phyloP scores from a whole-genome alignment of 169 alveolate genomes.

The Miamiensis avidus region DNA sequence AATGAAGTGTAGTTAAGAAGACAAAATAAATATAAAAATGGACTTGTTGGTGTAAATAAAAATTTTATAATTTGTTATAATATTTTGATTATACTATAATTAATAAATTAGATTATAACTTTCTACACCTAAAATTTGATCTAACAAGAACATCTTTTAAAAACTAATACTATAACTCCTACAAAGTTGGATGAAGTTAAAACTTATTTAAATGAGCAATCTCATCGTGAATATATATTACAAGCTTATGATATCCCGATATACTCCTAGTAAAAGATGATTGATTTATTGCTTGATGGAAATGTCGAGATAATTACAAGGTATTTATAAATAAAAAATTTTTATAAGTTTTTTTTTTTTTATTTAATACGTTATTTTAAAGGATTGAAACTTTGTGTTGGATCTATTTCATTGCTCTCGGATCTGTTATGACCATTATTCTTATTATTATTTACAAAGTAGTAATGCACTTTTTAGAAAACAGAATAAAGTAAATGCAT shows the following conservation, averaged over 20 bases:
- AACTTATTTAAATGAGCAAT: too few relatives aligned
- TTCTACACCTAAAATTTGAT: neutral
- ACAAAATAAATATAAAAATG: neutral
- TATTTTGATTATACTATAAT: neutral
- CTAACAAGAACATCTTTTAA: neutral
- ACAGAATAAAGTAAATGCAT: neutral
- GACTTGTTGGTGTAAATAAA: neutral
- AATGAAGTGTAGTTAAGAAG: neutral
- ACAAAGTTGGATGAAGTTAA: neutral
- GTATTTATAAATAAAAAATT: neutral
- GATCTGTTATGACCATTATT: neutral
- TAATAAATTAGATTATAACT: neutral
- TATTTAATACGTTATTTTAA: too few relatives aligned
- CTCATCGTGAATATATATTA: too few relatives aligned
- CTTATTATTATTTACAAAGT: neutral
- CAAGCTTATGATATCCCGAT: neutral
- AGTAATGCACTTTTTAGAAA: neutral
- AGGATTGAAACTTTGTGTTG: neutral
- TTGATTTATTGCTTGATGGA: neutral
- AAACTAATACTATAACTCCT: neutral
- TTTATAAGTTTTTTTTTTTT: too few relatives aligned
- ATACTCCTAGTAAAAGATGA: neutral
- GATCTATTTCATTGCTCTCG: too few relatives aligned
- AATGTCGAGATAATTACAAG: too few relatives aligned
- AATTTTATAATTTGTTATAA: too few relatives aligned